These are phyloP conservation scores for Xylaria hypoxylon DNA, from an alignment of 2,329 filamentous ascomycete genomes.

Conservation along the genomic window DNA sequence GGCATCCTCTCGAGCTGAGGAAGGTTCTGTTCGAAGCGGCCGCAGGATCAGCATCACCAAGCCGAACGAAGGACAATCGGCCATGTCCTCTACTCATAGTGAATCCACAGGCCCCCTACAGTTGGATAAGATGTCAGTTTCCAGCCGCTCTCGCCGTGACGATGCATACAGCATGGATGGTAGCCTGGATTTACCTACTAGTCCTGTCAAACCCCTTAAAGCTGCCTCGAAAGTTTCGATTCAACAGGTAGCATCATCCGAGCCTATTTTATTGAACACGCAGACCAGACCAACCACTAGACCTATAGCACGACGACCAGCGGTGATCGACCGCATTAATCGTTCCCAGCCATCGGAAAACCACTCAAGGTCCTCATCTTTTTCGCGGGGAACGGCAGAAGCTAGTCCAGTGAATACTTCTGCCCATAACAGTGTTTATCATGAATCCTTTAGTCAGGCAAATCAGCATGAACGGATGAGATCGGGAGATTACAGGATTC, in stretches of 20 bases:
- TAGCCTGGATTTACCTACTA: slow-evolving; percentile 58
- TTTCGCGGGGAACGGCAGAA: slow-evolving; percentile 68
- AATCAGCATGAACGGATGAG: slow-evolving; percentile 58
- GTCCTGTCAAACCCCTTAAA: slow-evolving; percentile 54
- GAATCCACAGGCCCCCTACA: slow-evolving; percentile 46
- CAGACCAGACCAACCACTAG: slow-evolving; percentile 47
- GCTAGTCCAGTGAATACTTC: slow-evolving; percentile 69
- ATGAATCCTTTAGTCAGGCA: slow-evolving; percentile 66
- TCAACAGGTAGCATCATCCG: slow-evolving; percentile 50
- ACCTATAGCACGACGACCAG: slow-evolving; percentile 59
- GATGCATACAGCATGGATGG: slow-evolving; percentile 60
- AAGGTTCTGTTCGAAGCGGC: slow-evolving; percentile 54
- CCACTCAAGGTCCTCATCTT: slow-evolving; percentile 68
- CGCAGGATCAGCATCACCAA: slow-evolving; percentile 59
- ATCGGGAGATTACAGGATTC: slow-evolving; percentile 63
- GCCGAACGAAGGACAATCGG: slow-evolving; percentile 54
- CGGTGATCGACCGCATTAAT: slow-evolving; percentile 67
- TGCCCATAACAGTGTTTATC: slow-evolving; percentile 68
- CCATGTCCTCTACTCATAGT: slow-evolving; percentile 56
- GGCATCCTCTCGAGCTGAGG: slow-evolving; percentile 56
- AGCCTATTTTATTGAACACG: slow-evolving; percentile 47
- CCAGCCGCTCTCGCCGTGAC: slow-evolving; percentile 54
- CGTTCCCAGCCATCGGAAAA: slow-evolving; percentile 58
- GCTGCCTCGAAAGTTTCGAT: slow-evolving; percentile 44
- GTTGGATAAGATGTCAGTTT: slow-evolving; percentile 47